Percentiles rank a stretch among this genome's conserved stretches.
Conservation (phyloP, 768 basidiomycete species). For the Rhodosporidiobolus sp. region DNA sequence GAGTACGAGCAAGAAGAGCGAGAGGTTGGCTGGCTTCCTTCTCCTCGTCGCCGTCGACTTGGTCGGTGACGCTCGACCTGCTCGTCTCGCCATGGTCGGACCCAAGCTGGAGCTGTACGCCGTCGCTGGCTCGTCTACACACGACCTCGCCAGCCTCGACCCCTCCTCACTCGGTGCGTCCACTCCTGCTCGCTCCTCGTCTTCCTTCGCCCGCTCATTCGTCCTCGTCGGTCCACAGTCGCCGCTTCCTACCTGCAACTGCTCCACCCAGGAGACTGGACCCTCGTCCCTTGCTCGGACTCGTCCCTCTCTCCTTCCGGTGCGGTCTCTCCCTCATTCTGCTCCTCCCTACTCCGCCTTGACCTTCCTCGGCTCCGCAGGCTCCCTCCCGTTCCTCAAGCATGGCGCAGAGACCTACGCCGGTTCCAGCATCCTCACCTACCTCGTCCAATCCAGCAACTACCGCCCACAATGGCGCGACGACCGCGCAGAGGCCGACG, state of each 20-base stretch:
- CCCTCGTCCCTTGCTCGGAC: constrained; percentile 20
- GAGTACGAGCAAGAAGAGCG: neutral
- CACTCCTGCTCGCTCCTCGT: neutral
- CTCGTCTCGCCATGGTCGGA: neutral
- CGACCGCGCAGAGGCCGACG: neutral
- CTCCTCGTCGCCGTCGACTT: neutral
- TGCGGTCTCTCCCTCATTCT: neutral
- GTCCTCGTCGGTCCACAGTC: neutral
- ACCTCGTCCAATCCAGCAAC: constrained; percentile 16
- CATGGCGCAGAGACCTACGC: constrained; percentile 15
- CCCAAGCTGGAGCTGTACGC: constrained; percentile 23
- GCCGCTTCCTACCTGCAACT: constrained; percentile 38
- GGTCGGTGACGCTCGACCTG: neutral
- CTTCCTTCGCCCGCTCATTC: neutral
- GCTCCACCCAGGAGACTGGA: constrained; percentile 26
- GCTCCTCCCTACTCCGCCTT: neutral
- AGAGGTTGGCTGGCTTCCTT: neutral
- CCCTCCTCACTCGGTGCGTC: constrained; percentile 30
- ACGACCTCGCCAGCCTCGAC: constrained; percentile 34
- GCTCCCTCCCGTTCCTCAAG: constrained; percentile 23
- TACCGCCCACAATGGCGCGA: neutral
- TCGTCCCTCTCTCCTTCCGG: constrained; percentile 9
- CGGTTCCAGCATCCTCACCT: constrained; percentile 21
- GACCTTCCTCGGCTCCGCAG: neutral
- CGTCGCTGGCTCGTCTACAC: constrained; percentile 6